Percentiles rank a stretch among this genome's conserved stretches.
Conservation (phyloP, 257 asterid genomes). For the Solanum boliviense region DNA sequence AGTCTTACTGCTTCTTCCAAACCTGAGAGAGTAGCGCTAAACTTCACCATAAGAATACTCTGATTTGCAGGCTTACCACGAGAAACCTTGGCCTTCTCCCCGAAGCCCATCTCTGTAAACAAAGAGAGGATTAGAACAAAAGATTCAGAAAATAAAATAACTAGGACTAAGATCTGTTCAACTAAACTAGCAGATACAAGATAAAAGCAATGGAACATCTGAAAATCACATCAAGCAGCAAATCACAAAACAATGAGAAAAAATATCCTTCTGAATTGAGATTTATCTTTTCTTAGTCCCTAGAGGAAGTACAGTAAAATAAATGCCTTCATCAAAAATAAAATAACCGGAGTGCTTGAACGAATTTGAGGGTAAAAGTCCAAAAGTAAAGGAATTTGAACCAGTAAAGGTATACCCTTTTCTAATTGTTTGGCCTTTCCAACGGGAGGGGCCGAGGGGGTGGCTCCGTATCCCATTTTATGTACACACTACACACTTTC, state of each 20-base stretch:
- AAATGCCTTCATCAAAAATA: not conserved
- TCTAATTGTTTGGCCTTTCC: not conserved
- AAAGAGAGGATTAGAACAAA: not conserved
- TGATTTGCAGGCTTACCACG: slow-evolving; percentile 56
- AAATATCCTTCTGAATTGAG: not conserved
- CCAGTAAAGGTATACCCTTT: not conserved
- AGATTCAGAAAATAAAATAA: not conserved
- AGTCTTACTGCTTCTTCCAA: slow-evolving; percentile 57
- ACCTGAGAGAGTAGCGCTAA: slow-evolving; percentile 56
- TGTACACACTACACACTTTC: not conserved
- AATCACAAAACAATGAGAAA: not conserved
- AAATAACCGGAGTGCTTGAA: not conserved
- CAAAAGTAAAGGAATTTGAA: not conserved
- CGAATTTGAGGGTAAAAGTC: not conserved
- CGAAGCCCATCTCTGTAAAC: slow-evolving; percentile 41
- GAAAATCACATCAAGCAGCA: not conserved
- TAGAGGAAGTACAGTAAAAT: not conserved
- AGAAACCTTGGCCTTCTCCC: slow-evolving; percentile 43
- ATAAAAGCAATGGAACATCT: not conserved
- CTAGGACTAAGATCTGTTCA: not conserved
- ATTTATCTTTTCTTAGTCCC: not conserved
- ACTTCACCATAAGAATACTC: slow-evolving; percentile 50
- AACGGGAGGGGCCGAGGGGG: not conserved
- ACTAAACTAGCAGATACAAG: not conserved
- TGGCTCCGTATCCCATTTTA: not conserved